Percentiles rank a stretch among this genome's conserved stretches.
Conservation (phyloP, 805 yeast genomes). For the Cephaloascus fragrans region DNA sequence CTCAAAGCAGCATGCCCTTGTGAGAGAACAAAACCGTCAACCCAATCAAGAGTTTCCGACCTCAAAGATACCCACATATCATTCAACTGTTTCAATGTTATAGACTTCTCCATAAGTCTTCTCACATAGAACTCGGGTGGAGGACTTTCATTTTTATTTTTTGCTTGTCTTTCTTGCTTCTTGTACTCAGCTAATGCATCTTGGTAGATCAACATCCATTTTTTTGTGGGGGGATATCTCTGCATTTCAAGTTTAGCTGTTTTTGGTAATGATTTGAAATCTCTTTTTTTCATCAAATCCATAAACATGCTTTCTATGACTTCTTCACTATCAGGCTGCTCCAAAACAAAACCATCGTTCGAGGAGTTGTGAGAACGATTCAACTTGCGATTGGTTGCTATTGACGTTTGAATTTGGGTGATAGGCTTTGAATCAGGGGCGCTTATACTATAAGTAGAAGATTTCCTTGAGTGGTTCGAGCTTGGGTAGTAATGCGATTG, state of each 20-base stretch:
- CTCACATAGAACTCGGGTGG: constrained; percentile 74
- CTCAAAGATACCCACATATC: constrained; percentile 86
- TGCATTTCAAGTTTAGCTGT: constrained; percentile 71
- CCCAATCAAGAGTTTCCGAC: constrained; percentile 83
- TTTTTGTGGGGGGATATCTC: constrained; percentile 64
- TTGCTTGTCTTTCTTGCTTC: constrained; percentile 23
- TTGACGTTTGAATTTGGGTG: constrained; percentile 17
- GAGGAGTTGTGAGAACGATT: constrained; percentile 1
- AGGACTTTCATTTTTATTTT: constrained; percentile 14
- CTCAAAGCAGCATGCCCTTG: constrained; percentile 80
- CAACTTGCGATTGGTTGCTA: constrained; percentile 1
- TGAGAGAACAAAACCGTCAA: constrained; percentile 57
- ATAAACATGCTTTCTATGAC: constrained; percentile 69
- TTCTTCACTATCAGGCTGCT: constrained; percentile 55
- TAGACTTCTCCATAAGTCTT: constrained; percentile 57
- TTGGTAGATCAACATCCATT: constrained; percentile 87
- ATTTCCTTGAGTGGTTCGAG: constrained; percentile 27
- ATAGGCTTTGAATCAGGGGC: constrained; percentile 10
- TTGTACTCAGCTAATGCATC: constrained; percentile 73
- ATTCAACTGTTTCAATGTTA: constrained; percentile 62
- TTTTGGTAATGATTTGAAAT: constrained; percentile 60
- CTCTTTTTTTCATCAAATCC: constrained; percentile 76
- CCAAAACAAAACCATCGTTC: constrained; percentile 29
- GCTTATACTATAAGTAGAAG: constrained; percentile 27
- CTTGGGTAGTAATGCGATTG: constrained; percentile 13